Evolutionary conservation across 306 rosid genomes (phyloP).

Genomic region (Cucurbita maxima): DNA sequence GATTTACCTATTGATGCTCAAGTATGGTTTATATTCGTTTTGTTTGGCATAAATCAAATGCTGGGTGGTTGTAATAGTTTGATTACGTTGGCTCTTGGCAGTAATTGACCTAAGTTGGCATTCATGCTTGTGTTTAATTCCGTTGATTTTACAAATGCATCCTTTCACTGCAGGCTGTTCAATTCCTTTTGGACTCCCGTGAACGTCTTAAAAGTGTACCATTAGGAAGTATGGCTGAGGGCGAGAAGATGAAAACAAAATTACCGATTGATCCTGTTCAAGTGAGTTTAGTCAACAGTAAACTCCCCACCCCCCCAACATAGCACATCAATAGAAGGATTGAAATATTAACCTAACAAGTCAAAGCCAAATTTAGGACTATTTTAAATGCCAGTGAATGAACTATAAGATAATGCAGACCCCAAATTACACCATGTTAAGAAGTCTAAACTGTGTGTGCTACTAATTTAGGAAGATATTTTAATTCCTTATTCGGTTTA

Average conservation of each 20-base stretch:
- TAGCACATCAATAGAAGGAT: neutral
- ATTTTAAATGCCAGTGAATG: neutral
- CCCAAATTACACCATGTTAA: neutral
- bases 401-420: neutral
- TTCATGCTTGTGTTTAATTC: neutral
- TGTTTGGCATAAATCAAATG: neutral
- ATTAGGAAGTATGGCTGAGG: slow-evolving; percentile 17
- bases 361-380: neutral
- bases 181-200: slow-evolving; percentile 45
- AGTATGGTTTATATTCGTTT: neutral
- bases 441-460: neutral
- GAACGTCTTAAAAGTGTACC: slow-evolving; percentile 26
- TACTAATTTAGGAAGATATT: neutral
- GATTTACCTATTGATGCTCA: neutral
- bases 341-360: neutral
- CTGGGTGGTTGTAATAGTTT: neutral
- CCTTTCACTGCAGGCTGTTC: slow-evolving; percentile 53
- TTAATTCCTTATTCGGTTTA: neutral
- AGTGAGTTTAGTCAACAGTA: slow-evolving; percentile 20
- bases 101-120: neutral
- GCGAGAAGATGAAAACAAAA: slow-evolving; percentile 20
- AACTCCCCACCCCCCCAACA: neutral
- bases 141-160: neutral
- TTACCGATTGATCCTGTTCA: slow-evolving; percentile 62
- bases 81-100: neutral